Evolutionary conservation across 495 filamentous ascomycete species (phyloP).

Genomic region (Penicillium waksmanii): DNA sequence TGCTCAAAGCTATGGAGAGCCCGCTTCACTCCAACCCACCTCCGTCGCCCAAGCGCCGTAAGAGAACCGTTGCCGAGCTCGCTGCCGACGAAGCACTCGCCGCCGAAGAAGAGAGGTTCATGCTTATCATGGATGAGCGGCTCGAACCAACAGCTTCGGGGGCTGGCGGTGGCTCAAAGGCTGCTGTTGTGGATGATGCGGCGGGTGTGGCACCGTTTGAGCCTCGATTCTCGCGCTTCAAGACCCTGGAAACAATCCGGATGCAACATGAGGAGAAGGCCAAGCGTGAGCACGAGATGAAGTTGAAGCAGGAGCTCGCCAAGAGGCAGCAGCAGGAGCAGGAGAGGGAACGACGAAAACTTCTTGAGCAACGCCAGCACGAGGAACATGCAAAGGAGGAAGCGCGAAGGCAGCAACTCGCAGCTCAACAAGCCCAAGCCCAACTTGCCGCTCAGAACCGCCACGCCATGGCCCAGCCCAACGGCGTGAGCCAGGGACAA

Average conservation of each 20-base stretch:
- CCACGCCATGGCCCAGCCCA: conserved; percentile 54
- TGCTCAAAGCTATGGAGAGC: conserved; percentile 72
- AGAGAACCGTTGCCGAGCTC: conserved; percentile 91
- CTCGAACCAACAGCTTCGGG: conserved; percentile 62
- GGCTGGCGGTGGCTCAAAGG: conserved; percentile 59
- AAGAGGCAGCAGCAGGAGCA: conserved; percentile 54
- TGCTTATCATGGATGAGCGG: conserved; percentile 92
- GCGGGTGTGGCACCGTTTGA: conserved; percentile 72
- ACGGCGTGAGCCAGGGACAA: conserved; percentile 67
- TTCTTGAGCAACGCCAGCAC: conserved; percentile 49
- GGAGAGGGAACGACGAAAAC: conserved; percentile 46
- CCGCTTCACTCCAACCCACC: conserved; percentile 74
- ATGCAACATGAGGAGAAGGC: conserved; percentile 71
- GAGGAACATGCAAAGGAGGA: conserved; percentile 54
- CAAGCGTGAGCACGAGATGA: conserved; percentile 65
- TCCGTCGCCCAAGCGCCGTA: conserved; percentile 84
- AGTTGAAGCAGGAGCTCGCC: conserved; percentile 57
- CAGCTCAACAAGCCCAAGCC: conserved; percentile 55
- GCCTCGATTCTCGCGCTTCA: conserved; percentile 87
- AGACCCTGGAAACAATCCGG: conserved; percentile 84
- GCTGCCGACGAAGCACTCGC: conserved; percentile 91
- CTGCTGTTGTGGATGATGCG: conserved; percentile 73
- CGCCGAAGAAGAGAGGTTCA: conserved; percentile 84
- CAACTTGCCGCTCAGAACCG: conserved; percentile 47
- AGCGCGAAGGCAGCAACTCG: conserved; percentile 45